Conservation (phyloP, 2,329 filamentous ascomycete species). For the Fusarium redolens region DNA sequence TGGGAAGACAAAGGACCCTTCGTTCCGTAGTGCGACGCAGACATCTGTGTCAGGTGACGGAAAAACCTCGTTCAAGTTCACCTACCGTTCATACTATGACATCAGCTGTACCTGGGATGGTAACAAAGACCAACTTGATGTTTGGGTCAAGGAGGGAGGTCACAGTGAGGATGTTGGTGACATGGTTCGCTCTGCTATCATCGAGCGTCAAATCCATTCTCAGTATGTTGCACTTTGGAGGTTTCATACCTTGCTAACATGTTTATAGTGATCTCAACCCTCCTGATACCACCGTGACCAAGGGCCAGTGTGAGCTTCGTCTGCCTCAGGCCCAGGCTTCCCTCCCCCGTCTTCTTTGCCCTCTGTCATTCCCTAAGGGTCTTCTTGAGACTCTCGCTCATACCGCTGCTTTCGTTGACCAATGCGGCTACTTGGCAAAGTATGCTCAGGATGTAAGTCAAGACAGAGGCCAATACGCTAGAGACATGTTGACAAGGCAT, state of each 20-base stretch:
- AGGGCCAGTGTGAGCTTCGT: conserved; percentile 25
- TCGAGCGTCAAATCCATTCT: conserved; percentile 9
- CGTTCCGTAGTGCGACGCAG: neutral
- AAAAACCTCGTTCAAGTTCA: conserved; percentile 11
- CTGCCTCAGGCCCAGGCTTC: conserved; percentile 18
- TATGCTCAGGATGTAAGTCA: conserved; percentile 22
- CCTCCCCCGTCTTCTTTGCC: conserved; percentile 12
- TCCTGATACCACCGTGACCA: neutral
- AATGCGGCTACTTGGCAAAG: conserved; percentile 31
- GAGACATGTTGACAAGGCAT: fast-evolving
- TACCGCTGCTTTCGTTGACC: conserved; percentile 23
- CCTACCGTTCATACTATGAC: conserved; percentile 20
- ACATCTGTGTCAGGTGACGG: no score
- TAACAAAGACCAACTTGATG: conserved; percentile 24
- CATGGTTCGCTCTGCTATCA: conserved; percentile 3
- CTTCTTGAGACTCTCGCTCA: conserved; percentile 25
- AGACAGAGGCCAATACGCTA: fast-evolving
- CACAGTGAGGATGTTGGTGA: conserved; percentile 5
- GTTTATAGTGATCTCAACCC: conserved; percentile 11
- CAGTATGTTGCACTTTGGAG: neutral
- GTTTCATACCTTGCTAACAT: neutral
- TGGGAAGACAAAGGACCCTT: conserved; percentile 7
- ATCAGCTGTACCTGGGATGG: conserved; percentile 26
- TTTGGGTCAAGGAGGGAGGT: conserved; percentile 9
- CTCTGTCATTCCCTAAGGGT: conserved; percentile 19